Evolutionary conservation across 768 basidiomycete species (phyloP), one percentile per base, ranked within the genome.

Genomic region (Chalciporus sphaerocephalus): DNA sequence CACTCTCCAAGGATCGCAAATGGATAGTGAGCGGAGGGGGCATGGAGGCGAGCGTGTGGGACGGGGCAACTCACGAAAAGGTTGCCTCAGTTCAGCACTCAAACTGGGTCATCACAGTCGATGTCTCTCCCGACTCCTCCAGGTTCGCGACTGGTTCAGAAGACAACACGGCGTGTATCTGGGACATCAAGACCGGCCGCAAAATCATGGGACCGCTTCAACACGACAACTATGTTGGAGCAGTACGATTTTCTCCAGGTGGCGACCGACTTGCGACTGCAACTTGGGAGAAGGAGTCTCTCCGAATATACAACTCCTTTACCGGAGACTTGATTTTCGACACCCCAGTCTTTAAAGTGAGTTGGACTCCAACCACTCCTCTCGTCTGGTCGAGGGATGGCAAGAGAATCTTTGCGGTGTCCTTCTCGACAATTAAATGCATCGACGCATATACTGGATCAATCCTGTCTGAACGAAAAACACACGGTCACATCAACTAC

Each of bases 341-440:
- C 4, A 10, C 41, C 11, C 0, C 4, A 2, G 24, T 38, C 1
- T n/a, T n/a, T n/a, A n/a, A n/a, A n/a, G n/a, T 0, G 21, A 8
- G 28, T 41, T 6, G 2, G 4, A 6, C 22, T 9, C 4, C 42
- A 15, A 0, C 1, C 38, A 37, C 9, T 3, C 21, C 35, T 38
- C 47, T 49, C 13, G 25, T 49, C 28, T 54, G 53, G 52, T 40
- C 21, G 0, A 27, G 38, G 2, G 21, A 50, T 4, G 17, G 34
- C 4, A 23, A 30, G 28, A 30, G n/a, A 30, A 30, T 53, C 12
- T 41, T 44, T 6, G n/a, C 38, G 3, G 2, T 30, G 0, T 32
- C 38, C 5, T 16, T 20, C 5, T 5, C 2, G 0, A n/a, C 6
- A 22, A 38, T 53, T 32, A 41, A 38, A 10, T 4, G 28, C 10